These are phyloP conservation scores for Fusarium xylarioides DNA, from an alignment of 2,329 filamentous ascomycete genomes.

Conservation along the genomic window DNA sequence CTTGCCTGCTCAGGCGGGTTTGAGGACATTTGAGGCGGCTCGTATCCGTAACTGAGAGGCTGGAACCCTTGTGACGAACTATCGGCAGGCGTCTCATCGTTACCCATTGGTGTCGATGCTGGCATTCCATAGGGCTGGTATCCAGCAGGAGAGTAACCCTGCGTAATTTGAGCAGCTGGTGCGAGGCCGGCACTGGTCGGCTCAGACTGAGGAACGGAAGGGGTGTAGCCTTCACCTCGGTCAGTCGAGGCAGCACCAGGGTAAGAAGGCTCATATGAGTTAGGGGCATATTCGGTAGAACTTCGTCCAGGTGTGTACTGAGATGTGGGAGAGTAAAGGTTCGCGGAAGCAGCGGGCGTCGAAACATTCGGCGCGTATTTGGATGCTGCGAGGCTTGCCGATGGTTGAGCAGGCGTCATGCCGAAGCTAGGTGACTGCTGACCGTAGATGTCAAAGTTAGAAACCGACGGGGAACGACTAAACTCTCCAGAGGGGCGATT, in stretches of 20 bases:
- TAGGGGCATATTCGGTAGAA: conserved; percentile 45
- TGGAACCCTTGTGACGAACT: conserved; percentile 52
- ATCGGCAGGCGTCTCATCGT: conserved; percentile 21
- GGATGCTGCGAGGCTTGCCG: conserved; percentile 50
- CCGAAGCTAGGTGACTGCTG: conserved; percentile 52
- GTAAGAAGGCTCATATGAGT: conserved; percentile 51
- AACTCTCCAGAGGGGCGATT: conserved; percentile 80
- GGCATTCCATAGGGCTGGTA: conserved; percentile 46
- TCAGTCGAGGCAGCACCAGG: conserved; percentile 22
- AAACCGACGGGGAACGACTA: conserved; percentile 75
- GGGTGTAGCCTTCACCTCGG: conserved; percentile 32
- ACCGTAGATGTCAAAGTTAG: conserved; percentile 79
- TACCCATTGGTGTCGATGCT: conserved; percentile 21
- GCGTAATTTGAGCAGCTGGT: conserved; percentile 40
- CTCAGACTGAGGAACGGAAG: conserved; percentile 26
- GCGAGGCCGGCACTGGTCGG: conserved; percentile 27
- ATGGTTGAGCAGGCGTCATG: conserved; percentile 44
- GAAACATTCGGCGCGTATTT: conserved; percentile 48
- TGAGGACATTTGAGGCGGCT: conserved; percentile 54
- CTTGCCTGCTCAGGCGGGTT: conserved; percentile 26
- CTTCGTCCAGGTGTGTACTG: conserved; percentile 57
- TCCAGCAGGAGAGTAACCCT: conserved; percentile 25
- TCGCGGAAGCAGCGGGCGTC: conserved; percentile 31
- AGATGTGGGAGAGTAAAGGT: conserved; percentile 53
- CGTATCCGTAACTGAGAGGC: conserved; percentile 61